Conservation (phyloP, 108 stramenopile species). For the Fragilariopsis cylindrus region DNA sequence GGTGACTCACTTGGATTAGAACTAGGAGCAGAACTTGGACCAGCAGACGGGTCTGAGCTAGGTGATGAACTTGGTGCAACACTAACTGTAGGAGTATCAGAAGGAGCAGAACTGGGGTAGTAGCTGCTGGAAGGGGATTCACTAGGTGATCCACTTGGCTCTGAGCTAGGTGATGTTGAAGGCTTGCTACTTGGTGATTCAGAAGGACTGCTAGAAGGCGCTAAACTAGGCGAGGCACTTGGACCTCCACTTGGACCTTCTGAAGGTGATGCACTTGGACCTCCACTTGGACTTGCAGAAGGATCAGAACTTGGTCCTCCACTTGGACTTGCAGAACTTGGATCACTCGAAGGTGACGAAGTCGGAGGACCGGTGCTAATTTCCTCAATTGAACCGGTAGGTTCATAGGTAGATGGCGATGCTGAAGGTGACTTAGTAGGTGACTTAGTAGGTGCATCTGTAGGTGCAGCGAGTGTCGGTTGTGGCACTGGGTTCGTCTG, state of each 20-base stretch:
- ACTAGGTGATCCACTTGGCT: constrained; percentile 3
- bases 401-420: background rate
- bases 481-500: too few relatives aligned
- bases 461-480: too few relatives aligned
- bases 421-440: background rate
- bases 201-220: background rate
- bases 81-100: background rate
- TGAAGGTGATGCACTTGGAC: background rate
- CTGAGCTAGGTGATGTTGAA: background rate
- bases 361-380: background rate
- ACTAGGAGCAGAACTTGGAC: constrained; percentile 1
- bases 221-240: background rate
- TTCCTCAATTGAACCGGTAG: background rate
- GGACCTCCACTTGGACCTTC: background rate
- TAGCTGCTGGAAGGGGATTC: background rate
- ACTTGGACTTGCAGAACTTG: background rate
- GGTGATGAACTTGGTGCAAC: background rate
- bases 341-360: background rate
- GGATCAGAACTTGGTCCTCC: background rate
- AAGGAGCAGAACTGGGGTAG: background rate
- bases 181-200: background rate
- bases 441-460: background rate
- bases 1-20: background rate
- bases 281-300: background rate
- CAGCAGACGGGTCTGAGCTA: background rate